Conservation (phyloP, 2,329 filamentous ascomycete genomes). For the Cladosporium colombiae region DNA sequence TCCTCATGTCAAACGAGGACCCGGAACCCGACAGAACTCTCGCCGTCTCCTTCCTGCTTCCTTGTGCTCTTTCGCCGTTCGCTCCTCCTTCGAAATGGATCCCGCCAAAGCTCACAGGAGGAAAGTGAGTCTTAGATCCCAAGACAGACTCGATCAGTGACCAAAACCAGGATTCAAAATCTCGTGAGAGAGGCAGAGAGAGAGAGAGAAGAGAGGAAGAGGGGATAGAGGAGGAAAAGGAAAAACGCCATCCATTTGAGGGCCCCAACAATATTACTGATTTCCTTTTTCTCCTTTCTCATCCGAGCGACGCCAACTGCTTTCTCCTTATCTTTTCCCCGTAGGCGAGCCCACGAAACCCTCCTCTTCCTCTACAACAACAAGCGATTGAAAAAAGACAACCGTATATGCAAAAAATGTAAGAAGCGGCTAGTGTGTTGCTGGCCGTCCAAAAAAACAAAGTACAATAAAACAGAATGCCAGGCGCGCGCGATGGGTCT, state of each 20-base stretch:
- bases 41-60: too few species aligned
- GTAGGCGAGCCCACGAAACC: background rate
- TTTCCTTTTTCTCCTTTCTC: background rate
- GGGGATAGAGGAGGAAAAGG: background rate
- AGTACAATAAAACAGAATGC: slow-evolving; percentile 17
- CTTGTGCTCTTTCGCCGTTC: too few species aligned
- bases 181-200: background rate
- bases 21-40: too few species aligned
- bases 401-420: slow-evolving; percentile 13
- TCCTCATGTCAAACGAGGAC: too few species aligned
- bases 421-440: slow-evolving; percentile 1
- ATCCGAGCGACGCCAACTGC: background rate
- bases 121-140: background rate
- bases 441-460: slow-evolving; percentile 5
- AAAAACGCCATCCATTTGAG: background rate
- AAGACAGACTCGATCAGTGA: background rate
- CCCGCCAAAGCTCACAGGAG: too few species aligned
- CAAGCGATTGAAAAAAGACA: background rate
- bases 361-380: background rate
- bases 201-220: background rate
- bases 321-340: background rate
- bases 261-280: background rate
- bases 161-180: background rate
- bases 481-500: slow-evolving; percentile 15
- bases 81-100: too few species aligned